Conservation (phyloP, 2,329 filamentous ascomycete species). For the Fusarium musae region DNA sequence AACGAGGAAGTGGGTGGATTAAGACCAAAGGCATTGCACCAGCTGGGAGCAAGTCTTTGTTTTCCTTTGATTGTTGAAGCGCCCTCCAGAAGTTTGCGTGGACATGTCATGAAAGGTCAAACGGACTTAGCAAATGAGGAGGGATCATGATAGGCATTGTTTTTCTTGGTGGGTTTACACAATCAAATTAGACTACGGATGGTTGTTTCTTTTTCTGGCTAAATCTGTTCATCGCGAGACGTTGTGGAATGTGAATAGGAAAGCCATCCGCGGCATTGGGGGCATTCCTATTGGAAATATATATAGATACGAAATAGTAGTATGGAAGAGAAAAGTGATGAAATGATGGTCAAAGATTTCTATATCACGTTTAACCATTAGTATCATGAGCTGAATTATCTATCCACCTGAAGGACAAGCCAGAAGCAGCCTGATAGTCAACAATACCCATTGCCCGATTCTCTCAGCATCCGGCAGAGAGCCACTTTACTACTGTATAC, state of each 20-base stretch:
- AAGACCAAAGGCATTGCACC: constrained; percentile 29
- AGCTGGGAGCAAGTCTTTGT: constrained; percentile 28
- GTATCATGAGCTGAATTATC: not conserved
- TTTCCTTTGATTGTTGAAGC: constrained; percentile 28
- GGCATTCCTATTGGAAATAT: constrained; percentile 31
- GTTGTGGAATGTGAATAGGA: constrained; percentile 35
- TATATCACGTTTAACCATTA: not conserved
- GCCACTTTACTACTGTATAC: not conserved
- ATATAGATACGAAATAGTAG: constrained; percentile 38
- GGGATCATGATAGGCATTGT: constrained; percentile 45
- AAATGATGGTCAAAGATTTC: constrained; percentile 17
- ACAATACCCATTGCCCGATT: not conserved
- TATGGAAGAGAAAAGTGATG: constrained; percentile 26
- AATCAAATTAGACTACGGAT: constrained; percentile 48
- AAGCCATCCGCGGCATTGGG: constrained; percentile 15
- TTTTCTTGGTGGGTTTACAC: constrained; percentile 40
- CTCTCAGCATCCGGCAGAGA: not conserved
- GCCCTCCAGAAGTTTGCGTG: constrained; percentile 12
- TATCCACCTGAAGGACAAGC: not conserved
- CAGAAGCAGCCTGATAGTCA: not conserved
- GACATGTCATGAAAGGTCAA: constrained; percentile 11
- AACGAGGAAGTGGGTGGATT: constrained; percentile 32
- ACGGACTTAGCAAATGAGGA: constrained; percentile 23
- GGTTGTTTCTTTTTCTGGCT: constrained; percentile 46
- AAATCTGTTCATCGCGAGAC: constrained; percentile 39